Conservation (phyloP, 2,329 filamentous ascomycete species). For the Aspergillus quadrilineatus region DNA sequence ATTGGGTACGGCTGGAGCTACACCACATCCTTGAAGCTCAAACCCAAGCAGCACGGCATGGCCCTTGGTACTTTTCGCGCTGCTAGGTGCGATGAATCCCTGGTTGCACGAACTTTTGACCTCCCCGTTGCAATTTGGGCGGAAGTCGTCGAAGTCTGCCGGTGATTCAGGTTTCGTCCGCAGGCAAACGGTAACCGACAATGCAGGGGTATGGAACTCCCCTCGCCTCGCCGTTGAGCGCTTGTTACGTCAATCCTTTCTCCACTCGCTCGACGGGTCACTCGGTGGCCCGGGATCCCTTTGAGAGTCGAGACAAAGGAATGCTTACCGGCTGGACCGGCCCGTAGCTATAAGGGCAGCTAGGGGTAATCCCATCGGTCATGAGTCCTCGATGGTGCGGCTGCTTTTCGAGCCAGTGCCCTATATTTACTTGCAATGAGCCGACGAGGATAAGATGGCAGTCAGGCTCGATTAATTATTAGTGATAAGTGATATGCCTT, state of each 20-base stretch:
- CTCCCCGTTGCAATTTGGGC: background rate
- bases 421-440: background rate
- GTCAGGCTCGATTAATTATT: background rate
- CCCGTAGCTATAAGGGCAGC: background rate
- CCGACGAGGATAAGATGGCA: background rate
- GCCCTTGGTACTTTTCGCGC: background rate
- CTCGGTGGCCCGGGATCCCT: background rate
- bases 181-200: background rate
- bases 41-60: background rate
- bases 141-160: background rate
- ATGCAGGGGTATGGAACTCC: constrained; percentile 1
- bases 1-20: background rate
- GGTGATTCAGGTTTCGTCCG: background rate
- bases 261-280: background rate
- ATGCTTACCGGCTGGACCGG: background rate
- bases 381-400: background rate
- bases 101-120: background rate
- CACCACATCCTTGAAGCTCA: background rate
- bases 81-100: background rate
- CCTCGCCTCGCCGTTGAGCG: background rate
- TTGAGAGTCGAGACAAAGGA: background rate
- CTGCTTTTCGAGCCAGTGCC: background rate
- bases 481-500: background rate
- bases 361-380: background rate
- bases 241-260: background rate